Evolutionary conservation across 768 basidiomycete genomes (phyloP).

Genomic region (Mycena alexandri): DNA sequence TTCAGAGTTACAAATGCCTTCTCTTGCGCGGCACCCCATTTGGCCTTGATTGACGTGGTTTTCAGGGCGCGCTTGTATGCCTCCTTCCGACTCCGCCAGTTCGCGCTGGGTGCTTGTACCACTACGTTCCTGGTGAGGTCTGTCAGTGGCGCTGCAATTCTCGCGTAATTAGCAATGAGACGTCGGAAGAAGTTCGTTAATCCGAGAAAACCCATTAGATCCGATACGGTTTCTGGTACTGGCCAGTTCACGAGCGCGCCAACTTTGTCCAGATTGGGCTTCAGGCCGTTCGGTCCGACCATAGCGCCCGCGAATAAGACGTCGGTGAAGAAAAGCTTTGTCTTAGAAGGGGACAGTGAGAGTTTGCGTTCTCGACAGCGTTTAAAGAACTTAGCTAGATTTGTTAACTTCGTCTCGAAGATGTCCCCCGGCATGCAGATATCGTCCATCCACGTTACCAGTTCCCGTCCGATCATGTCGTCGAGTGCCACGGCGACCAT

Average conservation of each 20-base stretch:
- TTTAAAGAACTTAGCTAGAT: slow-evolving; percentile 44
- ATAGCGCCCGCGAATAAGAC: too few species aligned
- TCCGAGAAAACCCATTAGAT: slow-evolving; percentile 51
- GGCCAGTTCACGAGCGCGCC: slow-evolving; percentile 46
- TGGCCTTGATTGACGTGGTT: slow-evolving; percentile 31
- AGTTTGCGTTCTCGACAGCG: slow-evolving; percentile 45
- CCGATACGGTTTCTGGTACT: slow-evolving; percentile 42
- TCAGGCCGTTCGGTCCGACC: background rate
- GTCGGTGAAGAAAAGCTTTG: background rate
- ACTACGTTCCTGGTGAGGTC: slow-evolving; percentile 45
- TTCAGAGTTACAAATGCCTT: slow-evolving; percentile 46
- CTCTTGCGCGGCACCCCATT: slow-evolving; percentile 41
- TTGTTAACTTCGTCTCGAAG: slow-evolving; percentile 45
- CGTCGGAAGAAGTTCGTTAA: slow-evolving; percentile 50
- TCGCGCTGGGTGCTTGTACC: slow-evolving; percentile 38
- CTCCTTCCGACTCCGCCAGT: slow-evolving; percentile 35
- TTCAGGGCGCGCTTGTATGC: slow-evolving; percentile 46
- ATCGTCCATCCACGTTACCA: slow-evolving; percentile 55
- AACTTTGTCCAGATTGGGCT: background rate
- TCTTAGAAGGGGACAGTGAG: slow-evolving; percentile 47
- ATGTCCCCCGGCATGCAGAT: slow-evolving; percentile 47
- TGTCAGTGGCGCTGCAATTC: slow-evolving; percentile 47
- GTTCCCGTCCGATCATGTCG: slow-evolving; percentile 27
- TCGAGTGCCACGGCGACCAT: slow-evolving; percentile 35
- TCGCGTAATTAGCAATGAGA: slow-evolving; percentile 50